Percentiles rank a stretch among this genome's conserved stretches.
Conservation (phyloP, 2,329 filamentous ascomycete genomes). For the Teratosphaeria nubilosa region DNA sequence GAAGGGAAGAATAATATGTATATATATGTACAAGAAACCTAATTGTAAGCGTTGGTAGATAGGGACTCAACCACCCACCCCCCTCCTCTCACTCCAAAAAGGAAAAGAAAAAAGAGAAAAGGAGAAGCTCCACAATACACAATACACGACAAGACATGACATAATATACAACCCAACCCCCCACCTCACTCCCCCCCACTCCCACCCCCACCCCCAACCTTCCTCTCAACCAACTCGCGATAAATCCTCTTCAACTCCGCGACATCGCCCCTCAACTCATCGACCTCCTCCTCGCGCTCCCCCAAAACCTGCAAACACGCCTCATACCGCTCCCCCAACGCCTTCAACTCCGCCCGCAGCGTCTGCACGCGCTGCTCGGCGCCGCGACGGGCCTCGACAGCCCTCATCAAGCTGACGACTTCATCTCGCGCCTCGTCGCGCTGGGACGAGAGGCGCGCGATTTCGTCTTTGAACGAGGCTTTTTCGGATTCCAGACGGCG, state of each 20-base stretch:
- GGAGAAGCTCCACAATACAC: too few relatives aligned
- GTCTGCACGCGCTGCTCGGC: constrained; percentile 49
- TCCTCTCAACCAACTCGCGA: constrained; percentile 68
- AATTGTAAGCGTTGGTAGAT: too few relatives aligned
- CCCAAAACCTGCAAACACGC: constrained; percentile 89
- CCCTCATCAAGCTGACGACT: constrained; percentile 82
- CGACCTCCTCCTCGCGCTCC: constrained; percentile 91
- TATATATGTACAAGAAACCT: too few relatives aligned
- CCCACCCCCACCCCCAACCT: constrained; percentile 11
- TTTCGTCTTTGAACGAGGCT: constrained; percentile 76
- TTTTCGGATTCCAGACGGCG: constrained; percentile 87
- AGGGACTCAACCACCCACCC: too few relatives aligned
- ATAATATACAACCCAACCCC: too few relatives aligned
- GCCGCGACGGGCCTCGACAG: constrained; percentile 60
- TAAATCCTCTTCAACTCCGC: constrained; percentile 94
- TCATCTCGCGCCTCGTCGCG: constrained; percentile 85
- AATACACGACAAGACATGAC: too few relatives aligned
- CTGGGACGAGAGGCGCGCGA: constrained; percentile 68
- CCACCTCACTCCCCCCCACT: too few relatives aligned
- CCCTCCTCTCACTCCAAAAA: too few relatives aligned
- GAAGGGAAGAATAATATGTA: too few relatives aligned
- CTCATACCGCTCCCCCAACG: constrained; percentile 69
- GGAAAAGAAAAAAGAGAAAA: too few relatives aligned
- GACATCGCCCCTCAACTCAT: constrained; percentile 82
- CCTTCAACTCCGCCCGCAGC: constrained; percentile 57